Evolutionary conservation across 2,329 filamentous ascomycete genomes (phyloP), one percentile per base, ranked within the genome.

Genomic region (Monilinia fructigena): DNA sequence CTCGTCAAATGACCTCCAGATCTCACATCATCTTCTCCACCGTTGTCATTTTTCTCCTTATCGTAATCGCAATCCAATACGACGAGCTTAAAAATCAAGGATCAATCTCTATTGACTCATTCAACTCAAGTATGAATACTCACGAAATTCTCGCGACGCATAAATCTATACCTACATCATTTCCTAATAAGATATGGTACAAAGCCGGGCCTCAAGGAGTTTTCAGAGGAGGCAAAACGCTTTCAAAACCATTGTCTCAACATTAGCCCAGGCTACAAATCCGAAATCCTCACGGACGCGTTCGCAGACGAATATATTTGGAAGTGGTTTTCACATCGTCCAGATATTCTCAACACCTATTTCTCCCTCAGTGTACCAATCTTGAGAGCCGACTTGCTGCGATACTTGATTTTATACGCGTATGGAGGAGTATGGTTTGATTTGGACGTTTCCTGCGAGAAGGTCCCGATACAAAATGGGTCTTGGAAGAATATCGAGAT

Each of bases 331-430:
- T 55, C 47, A 2, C 10, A 90, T 74, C 85, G 89, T 23, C 84
- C 83, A 1, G 88, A 91, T 69, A 89, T 89, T 71, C 80, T 89
- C 64, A 77, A 85, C 54, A 83, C 85, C 47, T 89, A 89, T 76
- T 80, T 81, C 68, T 80, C 81, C 45, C 80, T 89, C 66, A 85
- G 82, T 64, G 83, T 87, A 10, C 84, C 83, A 59, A 91, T 91
- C 71, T 84, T 89, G 77, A 87, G 87, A 75, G 86, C 87, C 3
- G 87, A 89, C 74, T 77, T 90, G 16, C 77, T 89, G 64, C 84
- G 87, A 10, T 90, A 89, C 74, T 80, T 90, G 66, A 79, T 89
- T 72, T 86, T 89, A 83, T 89, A 88, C 72, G 83, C 85, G 3
- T 74, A 78, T 53, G 78, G 78, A 18, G 78, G 81, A n/a, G 72